Evolutionary conservation across 1,139 yeast species (phyloP).

Genomic region (Saccharomyces hybrid): DNA sequence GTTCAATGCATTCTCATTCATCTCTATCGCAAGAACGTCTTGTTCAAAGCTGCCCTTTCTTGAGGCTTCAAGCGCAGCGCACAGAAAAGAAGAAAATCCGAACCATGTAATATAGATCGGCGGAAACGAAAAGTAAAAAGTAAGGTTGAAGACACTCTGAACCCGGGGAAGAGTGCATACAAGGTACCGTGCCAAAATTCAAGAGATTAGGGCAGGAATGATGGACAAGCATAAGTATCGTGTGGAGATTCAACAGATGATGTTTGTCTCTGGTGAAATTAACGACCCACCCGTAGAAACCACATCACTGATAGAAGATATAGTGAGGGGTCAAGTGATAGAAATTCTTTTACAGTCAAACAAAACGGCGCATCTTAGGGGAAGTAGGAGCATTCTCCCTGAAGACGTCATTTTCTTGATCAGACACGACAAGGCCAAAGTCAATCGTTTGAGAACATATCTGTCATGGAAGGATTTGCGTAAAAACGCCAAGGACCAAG

Average conservation of each 20-base stretch:
- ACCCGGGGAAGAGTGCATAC: not conserved
- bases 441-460: constrained; percentile 80
- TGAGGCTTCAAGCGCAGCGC: not conserved
- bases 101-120: not conserved
- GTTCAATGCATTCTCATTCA: not conserved
- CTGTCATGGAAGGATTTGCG: constrained; percentile 96
- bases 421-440: constrained; percentile 91
- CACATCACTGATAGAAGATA: constrained; percentile 85
- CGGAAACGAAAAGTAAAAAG: not conserved
- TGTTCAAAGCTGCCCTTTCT: not conserved
- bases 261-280: constrained; percentile 95
- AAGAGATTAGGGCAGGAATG: not conserved
- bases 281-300: constrained; percentile 92
- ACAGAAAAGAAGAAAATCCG: not conserved
- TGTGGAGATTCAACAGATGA: constrained; percentile 91
- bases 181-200: not conserved
- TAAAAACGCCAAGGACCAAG: constrained; percentile 94
- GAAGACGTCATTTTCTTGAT: constrained; percentile 91
- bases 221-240: constrained; percentile 63
- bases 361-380: constrained; percentile 68
- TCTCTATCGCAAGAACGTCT: not conserved
- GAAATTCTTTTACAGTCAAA: constrained; percentile 78
- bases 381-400: constrained; percentile 78
- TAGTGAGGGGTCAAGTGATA: constrained; percentile 89
- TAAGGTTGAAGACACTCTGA: not conserved